Conservation (phyloP, 192 early-diverging fungal genomes). For the Backusella westeae region DNA sequence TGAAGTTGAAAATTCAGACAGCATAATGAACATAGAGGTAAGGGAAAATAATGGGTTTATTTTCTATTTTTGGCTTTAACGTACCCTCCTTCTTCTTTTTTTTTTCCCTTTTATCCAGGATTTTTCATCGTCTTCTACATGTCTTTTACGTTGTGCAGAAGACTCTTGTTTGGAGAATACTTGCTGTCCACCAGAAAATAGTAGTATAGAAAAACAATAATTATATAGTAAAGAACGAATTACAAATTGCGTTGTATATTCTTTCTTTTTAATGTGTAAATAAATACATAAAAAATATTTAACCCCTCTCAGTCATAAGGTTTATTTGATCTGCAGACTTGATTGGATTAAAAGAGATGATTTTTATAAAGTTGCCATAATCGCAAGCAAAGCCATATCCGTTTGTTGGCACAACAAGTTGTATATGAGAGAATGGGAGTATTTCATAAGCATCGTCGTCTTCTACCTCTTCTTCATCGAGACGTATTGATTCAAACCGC, state of each 20-base stretch:
- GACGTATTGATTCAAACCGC: background rate
- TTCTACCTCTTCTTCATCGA: constrained; percentile 16
- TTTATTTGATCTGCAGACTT: background rate
- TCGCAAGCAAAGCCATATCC: constrained; percentile 21
- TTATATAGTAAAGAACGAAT: background rate
- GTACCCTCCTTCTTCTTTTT: background rate
- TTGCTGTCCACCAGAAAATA: constrained; percentile 32
- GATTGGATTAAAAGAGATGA: constrained; percentile 11
- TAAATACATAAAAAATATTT: background rate
- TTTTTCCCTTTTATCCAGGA: background rate
- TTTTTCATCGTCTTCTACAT: constrained; percentile 12
- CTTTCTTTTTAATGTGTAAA: background rate
- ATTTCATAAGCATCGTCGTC: constrained; percentile 11
- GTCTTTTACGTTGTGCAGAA: constrained; percentile 31
- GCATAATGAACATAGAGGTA: background rate
- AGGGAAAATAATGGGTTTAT: background rate
- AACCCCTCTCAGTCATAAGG: background rate
- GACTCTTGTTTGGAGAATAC: constrained; percentile 36
- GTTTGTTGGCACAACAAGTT: background rate
- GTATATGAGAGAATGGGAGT: constrained; percentile 18
- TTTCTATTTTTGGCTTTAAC: background rate
- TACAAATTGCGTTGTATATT: background rate
- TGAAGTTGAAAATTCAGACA: background rate
- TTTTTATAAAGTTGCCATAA: constrained; percentile 27
- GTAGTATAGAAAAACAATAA: background rate